Evolutionary conservation across 2,329 filamentous ascomycete genomes (phyloP), one percentile per base, ranked within the genome.

Genomic region (Penicillium sp.): DNA sequence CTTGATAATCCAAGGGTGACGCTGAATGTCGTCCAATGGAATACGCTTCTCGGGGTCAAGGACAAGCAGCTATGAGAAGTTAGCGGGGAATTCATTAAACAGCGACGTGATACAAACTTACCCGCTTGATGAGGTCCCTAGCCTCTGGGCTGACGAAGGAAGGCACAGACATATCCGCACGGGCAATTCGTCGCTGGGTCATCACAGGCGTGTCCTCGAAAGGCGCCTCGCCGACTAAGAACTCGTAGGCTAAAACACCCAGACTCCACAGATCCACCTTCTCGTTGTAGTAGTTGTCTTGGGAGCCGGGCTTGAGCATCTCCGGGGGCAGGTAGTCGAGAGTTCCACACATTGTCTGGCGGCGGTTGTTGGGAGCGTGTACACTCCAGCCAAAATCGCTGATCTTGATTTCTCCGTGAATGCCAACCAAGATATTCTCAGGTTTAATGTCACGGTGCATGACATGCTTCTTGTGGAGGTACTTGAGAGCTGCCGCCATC

Each of bases 351-450:
- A 97, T 92, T 49, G 94, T 99, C 68, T 92, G 88, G 56, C 94
- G 83, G 62, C 94, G 81, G 76, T 93, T 95, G 74, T 96, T 97
- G 23, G 94, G 94, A 4, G 94, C 94, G 73, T 99, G 94, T 3
- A 97, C 94, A 70, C 90, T 95, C 94, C 94, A 99, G 43, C 94
- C 93, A 68, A 97, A 99, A 73, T 99, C 94, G 4, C 91, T 95
- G 67, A 99, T 92, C 75, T 99, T 99, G 77, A 99, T 92, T 79
- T 99, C 94, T 60, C 92, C 94, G 69, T 97, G 93, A 54, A 97
- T 91, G 12, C 93, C 93, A 24, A 97, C 88, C 18, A 97, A 82
- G 59, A 97, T 97, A 67, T 97, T 97, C 75, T 97, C 92, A 2
- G 92, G 92, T 79, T 97, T 97, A 77, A 97, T 97, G 66, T 97